Evolutionary conservation across 495 filamentous ascomycete genomes (phyloP), one percentile per base, ranked within the genome.

Genomic region (Achaetomiella virescens): DNA sequence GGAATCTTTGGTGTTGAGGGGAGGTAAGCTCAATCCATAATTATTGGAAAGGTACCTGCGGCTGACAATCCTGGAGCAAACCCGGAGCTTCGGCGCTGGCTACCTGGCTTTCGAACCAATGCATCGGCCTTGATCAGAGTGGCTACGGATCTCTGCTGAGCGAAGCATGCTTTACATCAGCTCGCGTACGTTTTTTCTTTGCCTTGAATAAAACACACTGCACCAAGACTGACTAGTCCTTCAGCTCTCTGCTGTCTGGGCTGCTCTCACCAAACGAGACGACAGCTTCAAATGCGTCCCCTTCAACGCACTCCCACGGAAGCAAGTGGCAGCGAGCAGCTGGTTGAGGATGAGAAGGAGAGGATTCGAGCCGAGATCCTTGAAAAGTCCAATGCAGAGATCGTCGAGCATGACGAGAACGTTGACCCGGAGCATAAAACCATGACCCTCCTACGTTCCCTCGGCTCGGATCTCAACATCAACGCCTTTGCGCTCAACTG

Each of bases 401-500:
- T 31, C 27, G 27, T 31, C 50, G 4, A 46, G 52, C 18, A 59
- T 67, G 17, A 47, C 48, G 1, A 35, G 8, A 1, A 41, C 25
- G 41, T 17, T 4, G 17, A 42, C 17, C 35, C 20, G 11, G 41
- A 21, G 4, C n/a, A 42, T 2, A 65, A 71, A 31, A 68, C 69
- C 1, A 63, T 68, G 27, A 31, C 27, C 5, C 9, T 31, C 5
- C 66, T 80, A 14, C 59, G 67, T 10, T 65, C 62, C 3, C 61
- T 78, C 0, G 74, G 75, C 3, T 73, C 72, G 2, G 75, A 79
- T 40, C 62, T 76, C 27, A 77, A 72, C 45, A 74, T 81, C 65
- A 78, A 81, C 54, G 69, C 67, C 8, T 76, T 79, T 59, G 61
- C 69, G 0, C 59, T 68, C 31, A 79, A 79, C 59, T 79, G 69